phyloP scores from a whole-genome alignment of 2,329 filamentous ascomycete species.

The Aureobasidium zeae region DNA sequence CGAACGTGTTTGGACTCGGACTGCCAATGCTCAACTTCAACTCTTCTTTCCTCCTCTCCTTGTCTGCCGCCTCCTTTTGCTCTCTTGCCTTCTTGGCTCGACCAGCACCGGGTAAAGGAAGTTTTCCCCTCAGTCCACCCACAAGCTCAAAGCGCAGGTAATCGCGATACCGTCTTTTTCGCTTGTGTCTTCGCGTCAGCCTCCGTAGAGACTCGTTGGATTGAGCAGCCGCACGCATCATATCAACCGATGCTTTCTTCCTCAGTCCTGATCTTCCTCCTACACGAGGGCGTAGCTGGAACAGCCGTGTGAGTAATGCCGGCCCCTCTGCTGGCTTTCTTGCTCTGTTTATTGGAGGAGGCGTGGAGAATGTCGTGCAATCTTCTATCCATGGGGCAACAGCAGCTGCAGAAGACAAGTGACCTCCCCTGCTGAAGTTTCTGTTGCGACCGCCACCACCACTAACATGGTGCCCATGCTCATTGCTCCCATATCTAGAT shows the following conservation, averaged over 20 bases:
- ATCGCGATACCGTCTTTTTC: conserved; percentile 11
- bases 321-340: no score
- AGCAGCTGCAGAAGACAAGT: neutral
- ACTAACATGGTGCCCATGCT: conserved; percentile 34
- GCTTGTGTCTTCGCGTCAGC: conserved; percentile 12
- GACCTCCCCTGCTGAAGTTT: no score
- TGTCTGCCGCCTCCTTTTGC: neutral
- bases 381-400: neutral
- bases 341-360: no score
- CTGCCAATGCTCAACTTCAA: neutral
- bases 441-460: no score
- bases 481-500: conserved; percentile 38
- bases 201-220: conserved; percentile 10
- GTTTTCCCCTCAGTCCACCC: conserved; percentile 39
- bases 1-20: neutral
- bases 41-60: neutral
- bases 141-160: no score
- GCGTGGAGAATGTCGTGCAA: neutral
- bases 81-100: neutral
- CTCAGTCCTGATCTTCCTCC: no score
- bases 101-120: no score
- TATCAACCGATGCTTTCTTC: conserved; percentile 22
- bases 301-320: neutral
- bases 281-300: neutral
- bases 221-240: conserved; percentile 17